Evolutionary conservation across 805 yeast genomes (phyloP).

Genomic region (Grigorovia yakushimaensis): DNA sequence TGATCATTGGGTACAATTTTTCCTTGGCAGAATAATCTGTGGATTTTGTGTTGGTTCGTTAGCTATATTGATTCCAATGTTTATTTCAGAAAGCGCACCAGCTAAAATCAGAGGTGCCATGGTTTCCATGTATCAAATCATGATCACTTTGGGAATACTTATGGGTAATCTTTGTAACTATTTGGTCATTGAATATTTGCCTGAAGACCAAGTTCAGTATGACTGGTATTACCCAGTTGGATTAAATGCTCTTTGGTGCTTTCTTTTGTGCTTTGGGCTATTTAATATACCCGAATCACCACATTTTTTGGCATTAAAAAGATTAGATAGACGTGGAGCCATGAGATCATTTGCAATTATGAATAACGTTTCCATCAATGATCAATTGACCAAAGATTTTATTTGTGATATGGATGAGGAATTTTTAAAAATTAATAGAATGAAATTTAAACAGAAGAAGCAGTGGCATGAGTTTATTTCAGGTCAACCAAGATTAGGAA

Average conservation of each 20-base stretch:
- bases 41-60: slow-evolving; percentile 70
- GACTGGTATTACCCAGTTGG: slow-evolving; percentile 1
- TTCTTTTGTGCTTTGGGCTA: slow-evolving; percentile 64
- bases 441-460: not conserved
- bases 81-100: slow-evolving; percentile 60
- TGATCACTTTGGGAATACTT: slow-evolving; percentile 56
- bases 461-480: slow-evolving; percentile 38
- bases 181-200: slow-evolving; percentile 30
- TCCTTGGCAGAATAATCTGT: slow-evolving; percentile 54
- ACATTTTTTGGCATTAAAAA: slow-evolving; percentile 43
- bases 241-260: slow-evolving; percentile 39
- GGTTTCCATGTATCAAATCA: slow-evolving; percentile 54
- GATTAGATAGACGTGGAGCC: slow-evolving; percentile 42
- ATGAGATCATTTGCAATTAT: slow-evolving; percentile 42
- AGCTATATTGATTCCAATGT: slow-evolving; percentile 65
- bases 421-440: not conserved
- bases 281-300: slow-evolving; percentile 61
- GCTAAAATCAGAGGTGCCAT: slow-evolving; percentile 56
- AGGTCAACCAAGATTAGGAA: slow-evolving; percentile 46
- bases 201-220: slow-evolving; percentile 16
- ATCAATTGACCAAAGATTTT: slow-evolving; percentile 40
- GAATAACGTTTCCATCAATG: slow-evolving; percentile 39
- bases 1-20: slow-evolving; percentile 53
- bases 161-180: slow-evolving; percentile 55
- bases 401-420: slow-evolving; percentile 25